phyloP scores from a whole-genome alignment of 176 grass and related monocot genomes.

The Juncus inflexus region DNA sequence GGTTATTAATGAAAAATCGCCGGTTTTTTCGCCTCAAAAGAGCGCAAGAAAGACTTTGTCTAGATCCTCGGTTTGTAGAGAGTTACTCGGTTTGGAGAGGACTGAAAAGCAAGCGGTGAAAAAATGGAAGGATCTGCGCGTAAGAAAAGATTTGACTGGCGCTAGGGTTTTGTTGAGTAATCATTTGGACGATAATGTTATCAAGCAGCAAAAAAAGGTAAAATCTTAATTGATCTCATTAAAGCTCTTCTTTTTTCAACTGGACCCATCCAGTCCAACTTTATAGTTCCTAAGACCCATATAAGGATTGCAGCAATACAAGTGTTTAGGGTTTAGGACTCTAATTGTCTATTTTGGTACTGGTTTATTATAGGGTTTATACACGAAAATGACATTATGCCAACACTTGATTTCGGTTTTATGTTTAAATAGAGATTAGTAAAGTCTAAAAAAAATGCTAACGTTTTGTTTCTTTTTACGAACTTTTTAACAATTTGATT shows the following conservation, averaged over 20 bases:
- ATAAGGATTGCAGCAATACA: too few species aligned
- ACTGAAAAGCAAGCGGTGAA: slow-evolving; percentile 27
- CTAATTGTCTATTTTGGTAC: too few species aligned
- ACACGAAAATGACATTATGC: too few species aligned
- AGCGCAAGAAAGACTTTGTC: slow-evolving; percentile 43
- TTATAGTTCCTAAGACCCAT: background rate
- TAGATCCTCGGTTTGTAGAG: slow-evolving; percentile 41
- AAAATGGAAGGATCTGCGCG: slow-evolving; percentile 41
- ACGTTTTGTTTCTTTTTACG: too few species aligned
- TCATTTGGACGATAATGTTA: slow-evolving; percentile 67
- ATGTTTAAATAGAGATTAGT: too few species aligned
- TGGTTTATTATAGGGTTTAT: too few species aligned
- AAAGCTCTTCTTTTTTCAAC: slow-evolving; percentile 9
- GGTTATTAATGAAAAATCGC: slow-evolving; percentile 46
- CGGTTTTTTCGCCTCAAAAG: slow-evolving; percentile 58
- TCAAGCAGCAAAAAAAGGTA: slow-evolving; percentile 90
- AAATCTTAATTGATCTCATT: background rate
- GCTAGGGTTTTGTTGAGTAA: slow-evolving; percentile 68
- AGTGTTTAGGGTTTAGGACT: too few species aligned
- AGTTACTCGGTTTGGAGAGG: slow-evolving; percentile 51
- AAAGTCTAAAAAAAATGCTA: too few species aligned
- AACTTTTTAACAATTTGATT: too few species aligned
- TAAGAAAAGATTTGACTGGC: slow-evolving; percentile 53
- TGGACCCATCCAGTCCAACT: background rate
- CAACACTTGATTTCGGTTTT: too few species aligned